Evolutionary conservation across 2,329 filamentous ascomycete species (phyloP), one percentile per base, ranked within the genome.

Genomic region (Fusarium sp.): DNA sequence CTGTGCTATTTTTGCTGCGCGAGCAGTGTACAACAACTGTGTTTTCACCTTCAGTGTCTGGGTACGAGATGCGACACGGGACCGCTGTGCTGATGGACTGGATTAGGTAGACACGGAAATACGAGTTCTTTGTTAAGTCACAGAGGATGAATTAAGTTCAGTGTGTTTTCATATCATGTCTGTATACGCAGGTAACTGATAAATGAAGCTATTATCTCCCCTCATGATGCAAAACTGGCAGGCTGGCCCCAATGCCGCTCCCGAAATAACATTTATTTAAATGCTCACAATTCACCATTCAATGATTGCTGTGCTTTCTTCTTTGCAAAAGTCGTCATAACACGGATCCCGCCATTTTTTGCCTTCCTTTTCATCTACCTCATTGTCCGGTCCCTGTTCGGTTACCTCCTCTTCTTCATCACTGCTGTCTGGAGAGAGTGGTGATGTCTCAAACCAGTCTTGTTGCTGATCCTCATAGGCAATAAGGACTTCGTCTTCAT

Each of bases 21-120:
- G 59, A 71, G 74, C 62, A 57, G 65, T 76, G 72, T 76, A 76
- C 61, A 74, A 76, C 71, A 74, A 49, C 22, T 63, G 57, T 69
- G 68, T 65, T 67, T 67, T 68, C 66, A 66, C 69, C 60, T 73
- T n/a, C 44, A 58, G 66, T 71, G 63, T 66, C 67, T 54, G 61
- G 67, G 66, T 65, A 52, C 55, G 71, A 70, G 64, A 68, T 61
- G 67, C 72, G 62, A 71, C 60, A 65, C 61, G 69, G 63, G 63
- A 69, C 60, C 49, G 72, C 65, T 74, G 61, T 70, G 72, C 74
- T 75, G 74, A 75, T 75, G 74, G 74, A 69, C 65, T 65, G 70
- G 71, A 66, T 73, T 75, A 74, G 72, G 74, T 76, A 76, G 74
- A 74, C 74, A 61, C 53, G 74, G 61, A 70, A 74, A 76, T 73